A percentile compares a stretch with the other conserved stretches of the same genome.
Conservation (phyloP, 1,284 basidiomycete genomes). For the Neonothopanus nambi region DNA sequence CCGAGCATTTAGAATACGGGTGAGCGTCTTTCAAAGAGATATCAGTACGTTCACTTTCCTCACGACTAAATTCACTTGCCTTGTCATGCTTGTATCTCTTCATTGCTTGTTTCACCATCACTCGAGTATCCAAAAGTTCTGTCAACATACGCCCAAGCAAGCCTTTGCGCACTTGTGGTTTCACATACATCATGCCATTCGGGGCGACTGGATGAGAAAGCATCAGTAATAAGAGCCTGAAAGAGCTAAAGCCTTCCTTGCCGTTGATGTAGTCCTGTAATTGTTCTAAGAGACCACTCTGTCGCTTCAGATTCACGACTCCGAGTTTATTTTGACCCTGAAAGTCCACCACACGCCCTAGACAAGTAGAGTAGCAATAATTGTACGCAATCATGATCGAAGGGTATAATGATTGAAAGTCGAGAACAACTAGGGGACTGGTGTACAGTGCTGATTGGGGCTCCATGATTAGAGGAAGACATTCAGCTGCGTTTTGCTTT, state of each 20-base stretch:
- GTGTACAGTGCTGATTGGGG: slow-evolving; percentile 92
- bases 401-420: slow-evolving; percentile 96
- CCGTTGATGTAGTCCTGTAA: slow-evolving; percentile 78
- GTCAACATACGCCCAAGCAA: slow-evolving; percentile 90
- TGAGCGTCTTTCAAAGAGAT: slow-evolving; percentile 54
- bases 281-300: slow-evolving; percentile 66
- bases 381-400: slow-evolving; percentile 99
- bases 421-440: slow-evolving; percentile 88
- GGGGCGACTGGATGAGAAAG: slow-evolving; percentile 69
- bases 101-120: slow-evolving; percentile 98
- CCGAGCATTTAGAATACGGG: slow-evolving; percentile 79
- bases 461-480: slow-evolving; percentile 93
- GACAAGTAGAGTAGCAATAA: slow-evolving; percentile 94
- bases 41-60: not conserved
- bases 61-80: slow-evolving; percentile 39
- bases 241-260: slow-evolving; percentile 31
- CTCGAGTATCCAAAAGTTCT: slow-evolving; percentile 93
- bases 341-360: slow-evolving; percentile 86
- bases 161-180: slow-evolving; percentile 81
- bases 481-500: slow-evolving; percentile 95
- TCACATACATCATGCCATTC: slow-evolving; percentile 94
- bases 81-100: slow-evolving; percentile 78
- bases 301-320: slow-evolving; percentile 73
- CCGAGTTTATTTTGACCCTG: slow-evolving; percentile 90
- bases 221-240: not conserved